Evolutionary conservation across 805 yeast species (phyloP).

Genomic region (Schizosaccharomyces lindneri): DNA sequence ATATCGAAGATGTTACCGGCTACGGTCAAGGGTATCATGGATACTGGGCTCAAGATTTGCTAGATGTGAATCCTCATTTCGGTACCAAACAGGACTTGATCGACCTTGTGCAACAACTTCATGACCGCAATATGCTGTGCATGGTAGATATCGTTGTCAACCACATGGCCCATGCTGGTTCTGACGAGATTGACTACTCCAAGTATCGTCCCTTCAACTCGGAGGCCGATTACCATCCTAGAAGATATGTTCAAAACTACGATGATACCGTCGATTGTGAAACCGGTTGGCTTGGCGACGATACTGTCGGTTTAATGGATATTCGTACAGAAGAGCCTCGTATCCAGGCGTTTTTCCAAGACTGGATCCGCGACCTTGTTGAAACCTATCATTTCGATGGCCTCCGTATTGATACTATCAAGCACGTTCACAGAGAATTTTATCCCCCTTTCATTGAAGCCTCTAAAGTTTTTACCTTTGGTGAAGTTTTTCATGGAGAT

Average conservation of each 20-base stretch:
- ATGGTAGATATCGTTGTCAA: conserved; percentile 4
- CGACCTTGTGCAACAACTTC: not conserved
- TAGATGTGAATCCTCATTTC: not conserved
- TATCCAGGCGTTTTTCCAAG: not conserved
- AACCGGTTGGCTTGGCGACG: not conserved
- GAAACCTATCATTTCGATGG: conserved; percentile 3
- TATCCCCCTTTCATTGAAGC: not conserved
- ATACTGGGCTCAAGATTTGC: not conserved
- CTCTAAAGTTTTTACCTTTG: conserved; percentile 1
- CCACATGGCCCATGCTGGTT: conserved; percentile 1
- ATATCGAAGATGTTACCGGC: conserved; percentile 3
- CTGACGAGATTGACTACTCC: not conserved
- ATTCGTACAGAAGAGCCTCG: not conserved
- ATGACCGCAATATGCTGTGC: conserved; percentile 3
- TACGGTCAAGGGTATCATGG: conserved; percentile 4
- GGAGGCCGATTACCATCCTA: not conserved
- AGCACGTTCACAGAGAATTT: conserved; percentile 3
- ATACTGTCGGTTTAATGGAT: not conserved
- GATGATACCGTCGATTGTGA: conserved; percentile 1
- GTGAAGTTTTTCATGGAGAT: conserved; percentile 3
- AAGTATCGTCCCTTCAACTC: conserved; percentile 2
- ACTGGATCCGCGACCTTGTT: conserved; percentile 2
- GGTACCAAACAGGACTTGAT: conserved; percentile 1
- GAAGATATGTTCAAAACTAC: conserved; percentile 1
- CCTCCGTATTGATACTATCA: conserved; percentile 3